Base-by-base conservation (phyloP, 441 rosid species). In the Gossypium davidsonii region DNA sequence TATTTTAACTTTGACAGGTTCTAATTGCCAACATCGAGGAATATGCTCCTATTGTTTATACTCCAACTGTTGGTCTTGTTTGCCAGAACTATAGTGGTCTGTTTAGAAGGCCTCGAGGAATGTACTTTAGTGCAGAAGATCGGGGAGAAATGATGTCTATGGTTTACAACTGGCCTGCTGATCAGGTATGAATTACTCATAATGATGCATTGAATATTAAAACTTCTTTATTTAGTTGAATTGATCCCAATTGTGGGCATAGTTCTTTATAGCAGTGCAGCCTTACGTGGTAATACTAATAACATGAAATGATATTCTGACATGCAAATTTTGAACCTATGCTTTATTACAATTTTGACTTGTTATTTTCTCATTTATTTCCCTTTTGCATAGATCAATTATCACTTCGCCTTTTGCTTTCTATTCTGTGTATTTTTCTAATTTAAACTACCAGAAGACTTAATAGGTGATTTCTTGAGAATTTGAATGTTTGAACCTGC, bases 111-210 rank as follows among this genome's bases (percentile, higher is more conserved):
- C 98, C 99, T 23, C 87, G 99, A 48, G 99, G 99, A 77, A 95
- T 95, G 99, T 95, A 93, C 78, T 95, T 95, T 73, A 91, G 97
- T 71, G 95, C 97, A 37, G 95, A 77, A 60, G 99, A 95, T 80
- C 93, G 97, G 44, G 99, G 99, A 82, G 99, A 95, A 86, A 95
- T 95, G 99, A 93, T 93, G 98, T 93, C 99, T 64, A 93, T 95
- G 99, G 97, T 95, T 76, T 95, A 93, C 81, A 95, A 95, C 82
- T 95, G 99, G 99, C 98, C 99, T 17, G 92, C 98, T 75, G 99
- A 93, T 68, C 99, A 95, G 97, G 99, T 91, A 72, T 73, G 74
- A 44, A 5, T 25, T 55, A 46, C 72, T 7, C 21, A 21, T 44
- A 44, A 46, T 21, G 6, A 66, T 66, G 53, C 11, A 21, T 0